Conservation (phyloP, 2,329 filamentous ascomycete species). For the Reticulascus tulasneorum region DNA sequence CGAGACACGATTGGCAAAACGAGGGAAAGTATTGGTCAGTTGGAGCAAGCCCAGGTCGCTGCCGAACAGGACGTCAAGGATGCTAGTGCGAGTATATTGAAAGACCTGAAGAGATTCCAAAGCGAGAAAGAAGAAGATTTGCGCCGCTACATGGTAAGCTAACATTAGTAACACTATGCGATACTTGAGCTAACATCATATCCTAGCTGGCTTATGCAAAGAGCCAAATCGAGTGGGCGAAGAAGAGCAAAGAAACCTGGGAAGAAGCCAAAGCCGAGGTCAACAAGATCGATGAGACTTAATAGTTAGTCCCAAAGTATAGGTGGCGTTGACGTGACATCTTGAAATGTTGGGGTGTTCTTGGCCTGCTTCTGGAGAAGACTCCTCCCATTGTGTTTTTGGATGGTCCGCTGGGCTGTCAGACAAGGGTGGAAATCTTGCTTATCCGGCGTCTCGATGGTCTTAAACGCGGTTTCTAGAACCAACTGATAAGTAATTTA, state of each 20-base stretch:
- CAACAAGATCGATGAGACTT: constrained; percentile 73
- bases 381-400: too few relatives aligned
- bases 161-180: background rate
- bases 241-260: constrained; percentile 87
- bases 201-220: constrained; percentile 81
- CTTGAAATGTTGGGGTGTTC: too few relatives aligned
- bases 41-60: constrained; percentile 86
- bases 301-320: too few relatives aligned
- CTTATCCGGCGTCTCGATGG: too few relatives aligned
- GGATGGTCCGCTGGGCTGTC: too few relatives aligned
- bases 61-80: constrained; percentile 91
- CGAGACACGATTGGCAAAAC: constrained; percentile 96
- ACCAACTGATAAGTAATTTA: too few relatives aligned
- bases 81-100: constrained; percentile 81
- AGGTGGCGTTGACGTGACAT: too few relatives aligned
- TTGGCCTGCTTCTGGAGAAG: too few relatives aligned
- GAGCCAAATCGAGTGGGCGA: constrained; percentile 91
- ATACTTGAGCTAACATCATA: background rate
- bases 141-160: constrained; percentile 86
- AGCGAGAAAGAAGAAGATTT: constrained; percentile 93
- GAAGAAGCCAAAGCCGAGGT: constrained; percentile 85
- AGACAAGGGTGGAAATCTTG: too few relatives aligned
- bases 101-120: constrained; percentile 90
- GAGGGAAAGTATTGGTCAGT: constrained; percentile 75
- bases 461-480: too few relatives aligned